Evolutionary conservation across 345 rosid genomes (phyloP).

Genomic region (Dipteronia sinensis): DNA sequence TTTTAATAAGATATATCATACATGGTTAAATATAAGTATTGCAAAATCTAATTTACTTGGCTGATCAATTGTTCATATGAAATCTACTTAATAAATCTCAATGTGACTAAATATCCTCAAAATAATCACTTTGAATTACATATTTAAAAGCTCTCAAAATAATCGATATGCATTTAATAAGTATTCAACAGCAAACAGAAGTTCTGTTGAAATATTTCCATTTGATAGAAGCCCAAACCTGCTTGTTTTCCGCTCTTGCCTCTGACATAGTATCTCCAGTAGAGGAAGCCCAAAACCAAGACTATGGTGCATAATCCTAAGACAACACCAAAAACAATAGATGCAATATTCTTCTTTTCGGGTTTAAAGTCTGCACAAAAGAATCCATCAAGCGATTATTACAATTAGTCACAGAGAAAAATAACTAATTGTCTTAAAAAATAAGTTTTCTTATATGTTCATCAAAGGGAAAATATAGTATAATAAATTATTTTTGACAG

Average conservation of each 20-base stretch:
- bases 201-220: background rate
- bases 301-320: slow-evolving; percentile 29
- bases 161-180: background rate
- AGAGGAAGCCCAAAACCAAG: slow-evolving; percentile 26
- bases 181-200: background rate
- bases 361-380: slow-evolving; percentile 36
- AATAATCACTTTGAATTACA: background rate
- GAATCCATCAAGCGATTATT: slow-evolving; percentile 4
- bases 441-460: background rate
- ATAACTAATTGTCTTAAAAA: background rate
- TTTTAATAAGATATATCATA: too few species aligned
- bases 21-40: background rate
- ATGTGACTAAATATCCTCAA: background rate
- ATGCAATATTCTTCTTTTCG: slow-evolving; percentile 20
- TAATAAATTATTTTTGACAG: too few species aligned
- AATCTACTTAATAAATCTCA: background rate
- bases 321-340: slow-evolving; percentile 32
- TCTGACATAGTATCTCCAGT: slow-evolving; percentile 37
- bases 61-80: background rate
- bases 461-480: background rate
- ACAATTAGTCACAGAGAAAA: background rate
- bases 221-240: slow-evolving; percentile 25
- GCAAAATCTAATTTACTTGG: background rate
- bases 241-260: slow-evolving; percentile 14
- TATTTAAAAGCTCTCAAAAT: background rate